phyloP scores from a whole-genome alignment of 495 filamentous ascomycete species.

The Talaromyces liani region DNA sequence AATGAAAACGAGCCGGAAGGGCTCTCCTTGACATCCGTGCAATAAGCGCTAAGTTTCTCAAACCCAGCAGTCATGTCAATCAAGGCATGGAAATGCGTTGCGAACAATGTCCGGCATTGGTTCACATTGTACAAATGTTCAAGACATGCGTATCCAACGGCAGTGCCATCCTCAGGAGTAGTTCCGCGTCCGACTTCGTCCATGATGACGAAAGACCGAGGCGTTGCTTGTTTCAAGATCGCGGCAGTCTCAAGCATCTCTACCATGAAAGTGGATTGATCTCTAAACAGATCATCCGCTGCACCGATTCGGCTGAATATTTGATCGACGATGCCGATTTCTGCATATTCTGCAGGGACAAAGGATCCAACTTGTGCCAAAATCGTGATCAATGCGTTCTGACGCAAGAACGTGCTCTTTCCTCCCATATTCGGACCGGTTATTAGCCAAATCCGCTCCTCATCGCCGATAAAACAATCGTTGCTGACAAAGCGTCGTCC shows the following conservation, averaged over 20 bases:
- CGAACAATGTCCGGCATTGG: slow-evolving; percentile 75
- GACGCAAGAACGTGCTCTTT: slow-evolving; percentile 89
- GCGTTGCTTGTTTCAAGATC: slow-evolving; percentile 43
- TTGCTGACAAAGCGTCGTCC: slow-evolving; percentile 81
- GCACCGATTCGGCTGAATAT: slow-evolving; percentile 90
- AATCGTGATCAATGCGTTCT: slow-evolving; percentile 89
- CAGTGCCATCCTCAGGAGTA: slow-evolving; percentile 82
- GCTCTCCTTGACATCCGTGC: slow-evolving; percentile 79
- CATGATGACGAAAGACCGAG: slow-evolving; percentile 87
- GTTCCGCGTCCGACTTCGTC: slow-evolving; percentile 95
- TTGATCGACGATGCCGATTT: slow-evolving; percentile 81
- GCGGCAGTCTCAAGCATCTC: slow-evolving; percentile 51
- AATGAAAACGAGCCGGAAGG: slow-evolving; percentile 65
- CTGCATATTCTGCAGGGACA: slow-evolving; percentile 79
- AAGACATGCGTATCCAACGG: slow-evolving; percentile 81
- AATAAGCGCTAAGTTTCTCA: slow-evolving; percentile 67
- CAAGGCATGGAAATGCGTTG: slow-evolving; percentile 86
- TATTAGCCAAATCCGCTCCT: slow-evolving; percentile 75
- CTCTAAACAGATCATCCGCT: slow-evolving; percentile 82
- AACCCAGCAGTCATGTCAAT: slow-evolving; percentile 67
- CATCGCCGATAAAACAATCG: slow-evolving; percentile 68
- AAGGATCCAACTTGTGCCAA: slow-evolving; percentile 88
- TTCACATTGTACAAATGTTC: slow-evolving; percentile 73
- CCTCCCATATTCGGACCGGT: slow-evolving; percentile 99
- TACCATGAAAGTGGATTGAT: slow-evolving; percentile 90